These are phyloP conservation scores for Talaromyces borbonicus DNA, from an alignment of 495 filamentous ascomycete species.

Conservation along the genomic window DNA sequence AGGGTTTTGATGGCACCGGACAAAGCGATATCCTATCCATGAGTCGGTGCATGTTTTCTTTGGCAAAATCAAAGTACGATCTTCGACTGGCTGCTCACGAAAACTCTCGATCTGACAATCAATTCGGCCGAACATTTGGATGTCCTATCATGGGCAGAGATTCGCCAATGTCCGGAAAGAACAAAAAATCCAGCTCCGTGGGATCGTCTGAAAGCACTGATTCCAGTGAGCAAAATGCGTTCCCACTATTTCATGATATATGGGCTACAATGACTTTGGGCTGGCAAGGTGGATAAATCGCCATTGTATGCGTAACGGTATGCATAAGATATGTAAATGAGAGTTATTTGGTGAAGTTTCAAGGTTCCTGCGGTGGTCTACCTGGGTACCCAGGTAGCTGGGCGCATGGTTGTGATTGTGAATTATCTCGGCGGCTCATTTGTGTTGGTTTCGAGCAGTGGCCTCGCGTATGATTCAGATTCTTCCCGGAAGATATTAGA, in stretches of 20 bases:
- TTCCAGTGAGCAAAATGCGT: background rate
- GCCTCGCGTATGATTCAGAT: no score
- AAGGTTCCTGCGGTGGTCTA: no score
- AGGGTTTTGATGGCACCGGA: background rate
- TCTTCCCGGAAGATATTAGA: no score
- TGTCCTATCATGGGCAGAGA: slow-evolving; percentile 6
- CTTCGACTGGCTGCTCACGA: background rate
- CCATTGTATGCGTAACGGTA: background rate
- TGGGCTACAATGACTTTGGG: slow-evolving; percentile 1
- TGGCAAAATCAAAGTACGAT: slow-evolving; percentile 5
- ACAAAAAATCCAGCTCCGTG: background rate
- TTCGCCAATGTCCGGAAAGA: background rate
- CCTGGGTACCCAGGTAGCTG: no score
- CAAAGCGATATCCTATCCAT: slow-evolving; percentile 3
- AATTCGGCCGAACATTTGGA: background rate
- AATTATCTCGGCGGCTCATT: no score
- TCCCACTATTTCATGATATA: slow-evolving; percentile 1
- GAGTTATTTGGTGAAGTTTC: slow-evolving; percentile 1
- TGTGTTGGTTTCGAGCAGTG: no score
- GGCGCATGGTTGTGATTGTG: no score
- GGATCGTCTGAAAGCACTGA: background rate
- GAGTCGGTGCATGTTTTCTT: slow-evolving; percentile 3
- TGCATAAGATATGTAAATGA: background rate
- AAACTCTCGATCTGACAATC: background rate
- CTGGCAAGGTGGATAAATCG: slow-evolving; percentile 1